phyloP scores from a whole-genome alignment of 345 rosid genomes.

The Gossypium mustelinum region DNA sequence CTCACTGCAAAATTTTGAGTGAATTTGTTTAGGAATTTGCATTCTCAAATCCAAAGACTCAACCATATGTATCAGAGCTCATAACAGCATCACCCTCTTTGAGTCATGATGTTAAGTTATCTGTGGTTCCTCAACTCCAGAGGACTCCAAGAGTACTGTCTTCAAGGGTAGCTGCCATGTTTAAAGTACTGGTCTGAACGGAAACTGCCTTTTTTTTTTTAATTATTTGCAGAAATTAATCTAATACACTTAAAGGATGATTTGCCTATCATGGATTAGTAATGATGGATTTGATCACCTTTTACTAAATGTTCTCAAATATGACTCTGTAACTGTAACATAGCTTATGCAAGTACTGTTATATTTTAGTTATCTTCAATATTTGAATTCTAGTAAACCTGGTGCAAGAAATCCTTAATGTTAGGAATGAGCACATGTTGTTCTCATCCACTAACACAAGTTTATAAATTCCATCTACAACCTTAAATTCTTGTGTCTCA shows the following conservation, averaged over 20 bases:
- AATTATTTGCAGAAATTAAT: not conserved
- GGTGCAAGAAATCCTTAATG: not conserved
- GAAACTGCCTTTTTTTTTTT: not conserved
- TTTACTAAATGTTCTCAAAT: not conserved
- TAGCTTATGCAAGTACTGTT: not conserved
- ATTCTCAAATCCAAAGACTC: constrained; percentile 46
- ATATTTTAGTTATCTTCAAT: constrained; percentile 6
- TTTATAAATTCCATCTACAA: not conserved
- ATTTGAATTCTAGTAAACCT: not conserved
- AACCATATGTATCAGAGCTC: constrained; percentile 61
- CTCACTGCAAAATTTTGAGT: not conserved
- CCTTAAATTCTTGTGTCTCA: constrained; percentile 32
- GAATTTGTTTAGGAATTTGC: constrained; percentile 7
- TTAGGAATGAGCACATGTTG: not conserved
- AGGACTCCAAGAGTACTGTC: constrained; percentile 58
- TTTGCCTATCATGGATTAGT: not conserved
- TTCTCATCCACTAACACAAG: not conserved
- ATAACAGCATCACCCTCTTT: constrained; percentile 52
- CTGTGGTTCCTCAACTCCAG: constrained; percentile 68
- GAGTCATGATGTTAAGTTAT: constrained; percentile 40
- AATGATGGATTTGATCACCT: not conserved
- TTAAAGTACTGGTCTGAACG: constrained; percentile 71
- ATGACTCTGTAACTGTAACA: too few species aligned
- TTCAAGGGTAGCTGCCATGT: constrained; percentile 83
- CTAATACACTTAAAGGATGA: not conserved